Percentiles rank a stretch among this genome's conserved stretches.
phyloP scores from a whole-genome alignment of 202 grass and related monocot species.

The Schoenoplectus triqueter region DNA sequence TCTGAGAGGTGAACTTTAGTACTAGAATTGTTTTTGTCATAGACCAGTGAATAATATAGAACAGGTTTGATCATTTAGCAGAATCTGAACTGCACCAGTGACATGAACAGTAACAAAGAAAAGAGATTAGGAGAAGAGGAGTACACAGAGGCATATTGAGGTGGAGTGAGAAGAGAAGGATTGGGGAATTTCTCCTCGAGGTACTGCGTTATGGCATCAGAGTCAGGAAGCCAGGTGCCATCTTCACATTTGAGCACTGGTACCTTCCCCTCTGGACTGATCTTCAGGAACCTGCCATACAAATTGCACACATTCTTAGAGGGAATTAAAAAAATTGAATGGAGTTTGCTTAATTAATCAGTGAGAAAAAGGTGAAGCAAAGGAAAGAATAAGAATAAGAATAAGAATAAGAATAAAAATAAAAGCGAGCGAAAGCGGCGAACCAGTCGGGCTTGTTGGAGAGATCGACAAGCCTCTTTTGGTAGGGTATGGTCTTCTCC shows the following conservation, averaged over 20 bases:
- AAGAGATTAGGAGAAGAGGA: not conserved
- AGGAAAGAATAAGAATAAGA: no score
- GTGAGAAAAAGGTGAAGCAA: no score
- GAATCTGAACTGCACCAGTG: not conserved
- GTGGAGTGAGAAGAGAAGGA: conserved; percentile 39
- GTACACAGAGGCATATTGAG: conserved; percentile 45
- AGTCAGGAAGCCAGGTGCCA: conserved; percentile 44
- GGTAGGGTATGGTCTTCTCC: conserved; percentile 46
- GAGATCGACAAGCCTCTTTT: conserved; percentile 42
- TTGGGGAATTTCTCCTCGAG: conserved; percentile 51
- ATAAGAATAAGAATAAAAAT: not conserved
- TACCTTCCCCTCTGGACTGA: conserved; percentile 51
- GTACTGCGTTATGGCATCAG: conserved; percentile 46
- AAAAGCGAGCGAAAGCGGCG: not conserved
- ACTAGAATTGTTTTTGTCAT: not conserved
- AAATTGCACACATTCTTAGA: not conserved
- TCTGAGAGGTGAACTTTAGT: not conserved
- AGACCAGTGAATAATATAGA: conserved; percentile 3
- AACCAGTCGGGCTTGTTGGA: conserved; percentile 49
- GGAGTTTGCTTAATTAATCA: no score
- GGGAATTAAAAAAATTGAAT: no score
- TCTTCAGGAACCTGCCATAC: conserved; percentile 42
- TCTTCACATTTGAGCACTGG: conserved; percentile 42
- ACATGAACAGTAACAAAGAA: not conserved
- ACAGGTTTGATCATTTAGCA: not conserved